Evolutionary conservation across 1,139 yeast genomes (phyloP).

Genomic region (Blastobotrys proliferans): DNA sequence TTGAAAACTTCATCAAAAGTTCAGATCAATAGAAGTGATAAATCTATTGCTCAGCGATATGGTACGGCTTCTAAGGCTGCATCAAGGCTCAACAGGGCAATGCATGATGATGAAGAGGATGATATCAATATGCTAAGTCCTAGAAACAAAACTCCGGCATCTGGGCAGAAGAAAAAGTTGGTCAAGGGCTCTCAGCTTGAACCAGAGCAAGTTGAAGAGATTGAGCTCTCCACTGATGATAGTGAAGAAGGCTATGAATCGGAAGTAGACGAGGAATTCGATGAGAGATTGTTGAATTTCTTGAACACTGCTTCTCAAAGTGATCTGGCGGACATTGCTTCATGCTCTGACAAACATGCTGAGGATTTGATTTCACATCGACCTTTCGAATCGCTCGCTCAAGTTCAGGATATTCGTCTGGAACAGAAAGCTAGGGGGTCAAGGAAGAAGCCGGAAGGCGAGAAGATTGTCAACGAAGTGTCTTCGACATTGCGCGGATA

Average conservation of each 20-base stretch:
- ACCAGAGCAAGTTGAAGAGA: constrained; percentile 18
- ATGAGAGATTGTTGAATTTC: constrained; percentile 66
- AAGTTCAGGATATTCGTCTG: constrained; percentile 50
- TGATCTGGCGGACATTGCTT: constrained; percentile 78
- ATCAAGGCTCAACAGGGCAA: not conserved
- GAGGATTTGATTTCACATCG: constrained; percentile 55
- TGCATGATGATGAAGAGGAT: constrained; percentile 15
- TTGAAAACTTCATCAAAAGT: not conserved
- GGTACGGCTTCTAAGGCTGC: constrained; percentile 7
- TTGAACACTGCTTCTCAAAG: constrained; percentile 70
- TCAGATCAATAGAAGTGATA: constrained; percentile 4
- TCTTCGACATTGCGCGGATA: constrained; percentile 75
- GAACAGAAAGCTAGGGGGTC: constrained; percentile 36
- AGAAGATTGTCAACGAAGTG: constrained; percentile 68
- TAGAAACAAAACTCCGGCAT: not conserved
- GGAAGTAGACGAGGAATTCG: constrained; percentile 50
- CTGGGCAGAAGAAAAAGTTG: not conserved
- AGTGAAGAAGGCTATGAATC: constrained; percentile 40
- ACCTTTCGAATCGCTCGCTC: constrained; percentile 60
- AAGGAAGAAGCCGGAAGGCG: constrained; percentile 60
- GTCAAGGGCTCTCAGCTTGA: constrained; percentile 1
- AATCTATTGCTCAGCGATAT: constrained; percentile 9
- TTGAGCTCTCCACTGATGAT: constrained; percentile 31
- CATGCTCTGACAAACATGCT: constrained; percentile 66
- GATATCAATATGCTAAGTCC: constrained; percentile 8